phyloP scores from a whole-genome alignment of 202 grass and related monocot genomes.

The Tripidium arundinaceum region DNA sequence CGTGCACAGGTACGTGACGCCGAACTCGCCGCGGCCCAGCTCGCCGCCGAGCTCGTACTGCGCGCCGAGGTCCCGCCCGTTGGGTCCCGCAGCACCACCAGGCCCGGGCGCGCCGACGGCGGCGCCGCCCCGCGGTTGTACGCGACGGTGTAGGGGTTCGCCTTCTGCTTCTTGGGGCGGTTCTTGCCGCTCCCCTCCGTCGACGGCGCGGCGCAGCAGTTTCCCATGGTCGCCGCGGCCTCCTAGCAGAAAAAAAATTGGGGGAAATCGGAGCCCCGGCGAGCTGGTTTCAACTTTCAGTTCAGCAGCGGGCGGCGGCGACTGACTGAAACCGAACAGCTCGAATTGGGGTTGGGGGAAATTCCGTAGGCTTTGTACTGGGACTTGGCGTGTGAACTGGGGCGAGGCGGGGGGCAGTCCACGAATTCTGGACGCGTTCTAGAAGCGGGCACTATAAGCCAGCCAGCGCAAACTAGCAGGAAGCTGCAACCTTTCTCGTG shows the following conservation, averaged over 20 bases:
- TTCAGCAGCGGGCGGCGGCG: constrained; percentile 17
- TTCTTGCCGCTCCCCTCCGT: constrained; percentile 16
- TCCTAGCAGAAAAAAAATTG: background rate
- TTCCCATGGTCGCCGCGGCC: constrained; percentile 43
- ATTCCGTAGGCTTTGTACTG: constrained; percentile 23
- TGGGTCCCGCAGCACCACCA: constrained; percentile 63
- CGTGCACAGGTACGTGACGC: constrained; percentile 72
- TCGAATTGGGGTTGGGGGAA: constrained; percentile 1
- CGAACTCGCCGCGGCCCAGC: constrained; percentile 72
- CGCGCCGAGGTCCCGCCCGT: constrained; percentile 50
- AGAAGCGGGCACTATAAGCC: constrained; percentile 13
- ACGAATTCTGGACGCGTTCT: constrained; percentile 46
- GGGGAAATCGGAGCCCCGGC: background rate
- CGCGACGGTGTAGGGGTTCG: constrained; percentile 43
- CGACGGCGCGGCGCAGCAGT: constrained; percentile 53
- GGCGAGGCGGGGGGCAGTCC: constrained; percentile 14
- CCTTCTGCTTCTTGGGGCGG: constrained; percentile 27
- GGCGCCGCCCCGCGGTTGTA: constrained; percentile 33
- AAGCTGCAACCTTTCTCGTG: constrained; percentile 8
- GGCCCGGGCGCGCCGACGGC: constrained; percentile 6
- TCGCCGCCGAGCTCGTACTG: constrained; percentile 64
- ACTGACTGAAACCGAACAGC: background rate
- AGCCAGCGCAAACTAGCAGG: background rate
- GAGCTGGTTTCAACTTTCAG: constrained; percentile 31
- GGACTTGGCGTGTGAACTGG: constrained; percentile 31